Conservation (phyloP, 169 alveolate genomes). For the Plasmodium inui region DNA sequence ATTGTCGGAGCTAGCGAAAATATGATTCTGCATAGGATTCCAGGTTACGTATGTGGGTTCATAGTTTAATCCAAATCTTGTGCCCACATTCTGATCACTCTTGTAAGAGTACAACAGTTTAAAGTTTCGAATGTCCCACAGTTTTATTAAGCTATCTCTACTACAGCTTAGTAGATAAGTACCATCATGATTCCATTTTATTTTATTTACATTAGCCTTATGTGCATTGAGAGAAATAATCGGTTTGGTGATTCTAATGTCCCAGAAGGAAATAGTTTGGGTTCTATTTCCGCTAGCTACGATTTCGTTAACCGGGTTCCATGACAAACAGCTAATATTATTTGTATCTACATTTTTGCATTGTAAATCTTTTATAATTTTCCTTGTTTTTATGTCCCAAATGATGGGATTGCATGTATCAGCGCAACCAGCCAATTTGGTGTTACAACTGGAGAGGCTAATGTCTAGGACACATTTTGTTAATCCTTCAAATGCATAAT, state of each 20-base stretch:
- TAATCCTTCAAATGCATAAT: conserved; percentile 85
- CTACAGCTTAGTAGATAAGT: conserved; percentile 77
- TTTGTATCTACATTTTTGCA: conserved; percentile 84
- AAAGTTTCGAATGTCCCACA: conserved; percentile 87
- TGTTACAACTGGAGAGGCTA: conserved; percentile 82
- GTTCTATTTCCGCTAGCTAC: conserved; percentile 90
- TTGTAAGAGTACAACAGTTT: conserved; percentile 78
- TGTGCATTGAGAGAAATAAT: conserved; percentile 89
- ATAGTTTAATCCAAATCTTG: conserved; percentile 19
- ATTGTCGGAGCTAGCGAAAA: conserved; percentile 86
- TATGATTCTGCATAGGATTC: conserved; percentile 88
- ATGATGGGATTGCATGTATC: conserved; percentile 86
- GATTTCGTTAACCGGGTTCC: conserved; percentile 89
- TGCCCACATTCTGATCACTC: conserved; percentile 37
- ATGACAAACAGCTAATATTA: conserved; percentile 86
- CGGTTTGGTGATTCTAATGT: conserved; percentile 84
- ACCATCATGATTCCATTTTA: conserved; percentile 85
- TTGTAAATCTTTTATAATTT: conserved; percentile 77
- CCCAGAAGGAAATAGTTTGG: conserved; percentile 90
- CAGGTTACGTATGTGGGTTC: conserved; percentile 85
- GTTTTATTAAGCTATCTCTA: conserved; percentile 86
- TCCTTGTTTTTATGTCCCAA: conserved; percentile 83
- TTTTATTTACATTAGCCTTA: conserved; percentile 85
- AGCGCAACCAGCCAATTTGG: conserved; percentile 85
- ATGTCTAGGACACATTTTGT: conserved; percentile 81